Percentiles rank a stretch among this genome's conserved stretches.
phyloP scores from a whole-genome alignment of 2,329 filamentous ascomycete genomes.

The Ambrosiella cleistominuta region DNA sequence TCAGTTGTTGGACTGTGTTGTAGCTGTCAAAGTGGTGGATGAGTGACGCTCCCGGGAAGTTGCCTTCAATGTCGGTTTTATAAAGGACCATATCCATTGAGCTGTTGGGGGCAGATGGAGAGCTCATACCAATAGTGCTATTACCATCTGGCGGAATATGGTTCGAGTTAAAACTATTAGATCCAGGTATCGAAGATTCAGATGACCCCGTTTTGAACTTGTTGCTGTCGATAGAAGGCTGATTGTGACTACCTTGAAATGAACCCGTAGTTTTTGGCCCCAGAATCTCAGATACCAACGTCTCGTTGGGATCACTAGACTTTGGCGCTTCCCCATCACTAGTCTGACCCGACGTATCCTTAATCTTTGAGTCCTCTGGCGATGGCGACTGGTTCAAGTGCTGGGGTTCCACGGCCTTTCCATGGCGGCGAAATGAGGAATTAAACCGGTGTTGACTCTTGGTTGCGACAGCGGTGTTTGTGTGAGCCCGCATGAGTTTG shows the following conservation, averaged over 20 bases:
- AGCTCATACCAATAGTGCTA: neutral
- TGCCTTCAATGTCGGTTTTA: neutral
- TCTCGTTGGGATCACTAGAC: neutral
- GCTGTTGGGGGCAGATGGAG: neutral
- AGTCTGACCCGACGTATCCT: neutral
- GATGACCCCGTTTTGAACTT: neutral
- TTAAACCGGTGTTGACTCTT: neutral
- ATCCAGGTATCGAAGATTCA: neutral
- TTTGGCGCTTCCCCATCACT: neutral
- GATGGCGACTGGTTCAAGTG: neutral
- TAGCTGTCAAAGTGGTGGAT: conserved; percentile 97
- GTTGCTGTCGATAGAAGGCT: neutral
- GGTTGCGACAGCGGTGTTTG: neutral
- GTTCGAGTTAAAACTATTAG: too few relatives aligned
- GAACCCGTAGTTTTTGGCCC: neutral
- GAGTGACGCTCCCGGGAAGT: conserved; percentile 21
- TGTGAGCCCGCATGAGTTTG: neutral
- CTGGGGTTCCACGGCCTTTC: conserved; percentile 13
- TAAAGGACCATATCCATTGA: neutral
- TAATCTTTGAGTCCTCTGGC: neutral
- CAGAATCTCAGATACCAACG: neutral
- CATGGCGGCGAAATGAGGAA: conserved; percentile 11
- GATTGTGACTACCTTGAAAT: neutral
- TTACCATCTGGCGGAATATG: neutral
- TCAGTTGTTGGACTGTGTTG: conserved; percentile 65